These are phyloP conservation scores for Rhinocladiella similis DNA, from an alignment of 2,329 filamentous ascomycete genomes.

Conservation along the genomic window DNA sequence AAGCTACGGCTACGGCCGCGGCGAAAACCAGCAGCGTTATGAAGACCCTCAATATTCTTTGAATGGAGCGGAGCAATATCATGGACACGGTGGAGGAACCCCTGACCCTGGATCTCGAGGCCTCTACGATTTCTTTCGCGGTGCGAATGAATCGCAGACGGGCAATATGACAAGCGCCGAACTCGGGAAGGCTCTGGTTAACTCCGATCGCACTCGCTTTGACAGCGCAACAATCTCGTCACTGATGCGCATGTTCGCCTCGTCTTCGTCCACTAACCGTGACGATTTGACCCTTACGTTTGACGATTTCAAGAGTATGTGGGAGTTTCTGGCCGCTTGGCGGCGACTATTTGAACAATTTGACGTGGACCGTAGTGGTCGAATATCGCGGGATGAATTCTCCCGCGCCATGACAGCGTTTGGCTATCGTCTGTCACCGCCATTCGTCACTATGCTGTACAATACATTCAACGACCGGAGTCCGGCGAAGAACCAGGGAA, in stretches of 20 bases:
- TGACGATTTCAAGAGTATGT: conserved; percentile 92
- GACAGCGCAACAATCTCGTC: conserved; percentile 92
- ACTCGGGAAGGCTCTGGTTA: conserved; percentile 86
- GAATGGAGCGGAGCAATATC: conserved; percentile 47
- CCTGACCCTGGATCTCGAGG: conserved; percentile 55
- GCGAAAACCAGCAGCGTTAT: conserved; percentile 27
- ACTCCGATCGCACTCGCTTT: conserved; percentile 93
- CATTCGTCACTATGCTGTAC: conserved; percentile 84
- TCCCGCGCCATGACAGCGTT: conserved; percentile 88
- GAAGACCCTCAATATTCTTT: conserved; percentile 9
- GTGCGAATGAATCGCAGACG: conserved; percentile 76
- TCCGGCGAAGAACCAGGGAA: conserved; percentile 57
- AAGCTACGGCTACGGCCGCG: conserved; percentile 53
- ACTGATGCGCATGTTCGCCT: conserved; percentile 96
- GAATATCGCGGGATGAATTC: conserved; percentile 84
- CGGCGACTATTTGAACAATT: conserved; percentile 92
- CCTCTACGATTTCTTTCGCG: conserved; percentile 81
- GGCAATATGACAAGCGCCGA: conserved; percentile 84
- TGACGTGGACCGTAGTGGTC: conserved; percentile 81
- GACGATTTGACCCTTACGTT: conserved; percentile 79
- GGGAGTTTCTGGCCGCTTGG: conserved; percentile 95
- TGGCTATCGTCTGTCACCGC: conserved; percentile 82
- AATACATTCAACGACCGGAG: conserved; percentile 70
- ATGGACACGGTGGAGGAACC: conserved; percentile 34
- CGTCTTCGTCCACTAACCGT: conserved; percentile 23